These are phyloP conservation scores for Apiospora aurea DNA, from an alignment of 2,329 filamentous ascomycete genomes.

Conservation along the genomic window DNA sequence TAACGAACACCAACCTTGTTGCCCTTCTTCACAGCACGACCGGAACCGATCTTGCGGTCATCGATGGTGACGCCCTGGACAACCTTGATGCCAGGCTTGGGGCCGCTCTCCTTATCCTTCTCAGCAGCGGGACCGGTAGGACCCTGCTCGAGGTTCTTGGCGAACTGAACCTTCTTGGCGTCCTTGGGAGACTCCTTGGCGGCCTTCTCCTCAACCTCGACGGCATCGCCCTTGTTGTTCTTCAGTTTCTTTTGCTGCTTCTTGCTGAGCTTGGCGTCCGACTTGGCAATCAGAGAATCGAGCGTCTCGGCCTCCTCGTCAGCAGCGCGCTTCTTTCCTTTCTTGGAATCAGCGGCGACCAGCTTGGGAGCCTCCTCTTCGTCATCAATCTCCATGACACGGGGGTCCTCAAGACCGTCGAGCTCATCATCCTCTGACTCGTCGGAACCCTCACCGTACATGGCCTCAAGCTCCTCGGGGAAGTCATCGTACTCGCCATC, in stretches of 20 bases:
- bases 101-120: conserved; percentile 58
- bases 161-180: conserved; percentile 85
- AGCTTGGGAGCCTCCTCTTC: conserved; percentile 76
- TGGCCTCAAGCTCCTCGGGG: conserved; percentile 79
- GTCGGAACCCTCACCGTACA: conserved; percentile 70
- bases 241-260: conserved; percentile 98
- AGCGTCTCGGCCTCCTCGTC: conserved; percentile 74
- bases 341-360: conserved; percentile 56
- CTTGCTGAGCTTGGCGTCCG: conserved; percentile 80
- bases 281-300: conserved; percentile 86
- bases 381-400: conserved; percentile 82
- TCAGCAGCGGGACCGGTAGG: conserved; percentile 74
- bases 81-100: conserved; percentile 73
- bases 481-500: conserved; percentile 84
- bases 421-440: conserved; percentile 76
- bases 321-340: conserved; percentile 91
- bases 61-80: conserved; percentile 92
- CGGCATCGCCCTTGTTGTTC: conserved; percentile 95
- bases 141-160: conserved; percentile 97
- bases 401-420: conserved; percentile 78
- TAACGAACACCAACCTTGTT: conserved; percentile 94
- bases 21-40: conserved; percentile 86
- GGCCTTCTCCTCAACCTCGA: conserved; percentile 62
- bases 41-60: conserved; percentile 90
- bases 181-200: conserved; percentile 71